Evolutionary conservation across 148 eudicot species (phyloP).

Genomic region (Fagopyrum homotropicum): DNA sequence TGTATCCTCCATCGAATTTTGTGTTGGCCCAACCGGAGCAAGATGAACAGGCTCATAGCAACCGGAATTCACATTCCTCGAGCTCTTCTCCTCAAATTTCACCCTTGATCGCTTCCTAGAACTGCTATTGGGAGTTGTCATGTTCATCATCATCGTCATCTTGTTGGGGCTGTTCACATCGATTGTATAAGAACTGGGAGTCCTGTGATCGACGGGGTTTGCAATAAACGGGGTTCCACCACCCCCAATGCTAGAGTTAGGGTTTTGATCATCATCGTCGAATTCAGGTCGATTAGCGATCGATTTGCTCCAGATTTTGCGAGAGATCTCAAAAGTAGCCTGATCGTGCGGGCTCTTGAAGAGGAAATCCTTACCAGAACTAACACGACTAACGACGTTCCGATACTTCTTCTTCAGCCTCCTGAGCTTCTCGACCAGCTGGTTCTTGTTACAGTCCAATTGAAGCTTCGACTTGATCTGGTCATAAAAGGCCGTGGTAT

Average conservation of each 20-base stretch:
- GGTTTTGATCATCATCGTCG: constrained; percentile 56
- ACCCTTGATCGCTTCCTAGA: constrained; percentile 58
- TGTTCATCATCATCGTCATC: constrained; percentile 14
- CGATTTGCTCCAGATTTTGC: constrained; percentile 64
- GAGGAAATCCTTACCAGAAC: constrained; percentile 62
- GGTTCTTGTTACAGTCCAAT: constrained; percentile 84
- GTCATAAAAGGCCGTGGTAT: constrained; percentile 84
- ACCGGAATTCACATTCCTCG: constrained; percentile 34
- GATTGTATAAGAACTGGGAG: background rate
- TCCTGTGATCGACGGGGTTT: constrained; percentile 28
- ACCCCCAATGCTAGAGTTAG: constrained; percentile 27
- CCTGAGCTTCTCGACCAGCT: constrained; percentile 82
- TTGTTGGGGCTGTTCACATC: constrained; percentile 13
- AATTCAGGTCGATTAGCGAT: constrained; percentile 21
- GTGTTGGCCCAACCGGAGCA: constrained; percentile 16
- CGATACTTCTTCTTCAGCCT: constrained; percentile 91
- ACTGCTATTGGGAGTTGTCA: constrained; percentile 13
- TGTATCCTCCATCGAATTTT: constrained; percentile 51
- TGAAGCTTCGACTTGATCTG: constrained; percentile 80
- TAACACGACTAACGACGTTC: constrained; percentile 47
- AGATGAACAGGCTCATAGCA: constrained; percentile 31
- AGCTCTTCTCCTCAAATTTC: constrained; percentile 44
- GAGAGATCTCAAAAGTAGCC: constrained; percentile 71
- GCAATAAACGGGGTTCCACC: background rate
- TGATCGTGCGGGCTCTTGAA: constrained; percentile 89